These are phyloP conservation scores for Podaxis sp. DNA, from an alignment of 768 basidiomycete species.

Conservation along the genomic window DNA sequence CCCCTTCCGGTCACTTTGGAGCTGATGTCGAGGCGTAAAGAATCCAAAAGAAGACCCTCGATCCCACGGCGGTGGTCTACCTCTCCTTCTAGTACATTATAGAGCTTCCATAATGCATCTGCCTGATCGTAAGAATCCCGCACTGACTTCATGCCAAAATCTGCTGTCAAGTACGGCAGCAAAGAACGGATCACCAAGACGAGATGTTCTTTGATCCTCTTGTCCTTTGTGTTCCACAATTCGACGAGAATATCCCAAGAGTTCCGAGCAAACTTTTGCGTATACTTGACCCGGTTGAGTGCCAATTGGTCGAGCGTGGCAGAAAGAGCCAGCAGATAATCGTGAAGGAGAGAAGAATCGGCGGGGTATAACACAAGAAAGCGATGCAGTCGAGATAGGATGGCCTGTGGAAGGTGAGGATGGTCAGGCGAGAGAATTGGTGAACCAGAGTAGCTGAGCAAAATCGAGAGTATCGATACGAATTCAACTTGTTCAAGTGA, in stretches of 20 bases:
- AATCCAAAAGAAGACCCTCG: slow-evolving; percentile 63
- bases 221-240: slow-evolving; percentile 82
- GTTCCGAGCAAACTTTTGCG: slow-evolving; percentile 57
- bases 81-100: slow-evolving; percentile 59
- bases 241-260: slow-evolving; percentile 65
- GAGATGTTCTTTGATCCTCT: slow-evolving; percentile 73
- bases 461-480: slow-evolving; percentile 58
- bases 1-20: slow-evolving; percentile 21
- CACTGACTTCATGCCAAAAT: slow-evolving; percentile 21
- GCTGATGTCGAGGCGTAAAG: slow-evolving; percentile 55
- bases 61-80: slow-evolving; percentile 64
- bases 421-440: slow-evolving; percentile 50
- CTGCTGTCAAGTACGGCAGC: slow-evolving; percentile 65
- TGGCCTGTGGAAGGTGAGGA: slow-evolving; percentile 39
- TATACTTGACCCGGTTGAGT: slow-evolving; percentile 64
- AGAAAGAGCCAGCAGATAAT: slow-evolving; percentile 70
- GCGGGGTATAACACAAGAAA: slow-evolving; percentile 67
- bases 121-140: slow-evolving; percentile 37
- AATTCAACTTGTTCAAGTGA: slow-evolving; percentile 71
- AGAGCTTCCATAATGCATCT: slow-evolving; percentile 51
- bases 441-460: slow-evolving; percentile 56
- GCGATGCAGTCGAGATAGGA: slow-evolving; percentile 49
- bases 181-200: slow-evolving; percentile 70
- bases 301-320: slow-evolving; percentile 73
- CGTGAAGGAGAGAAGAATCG: slow-evolving; percentile 79